Base-by-base conservation (phyloP, 257 asterid genomes). In the Paulownia fortunei region DNA sequence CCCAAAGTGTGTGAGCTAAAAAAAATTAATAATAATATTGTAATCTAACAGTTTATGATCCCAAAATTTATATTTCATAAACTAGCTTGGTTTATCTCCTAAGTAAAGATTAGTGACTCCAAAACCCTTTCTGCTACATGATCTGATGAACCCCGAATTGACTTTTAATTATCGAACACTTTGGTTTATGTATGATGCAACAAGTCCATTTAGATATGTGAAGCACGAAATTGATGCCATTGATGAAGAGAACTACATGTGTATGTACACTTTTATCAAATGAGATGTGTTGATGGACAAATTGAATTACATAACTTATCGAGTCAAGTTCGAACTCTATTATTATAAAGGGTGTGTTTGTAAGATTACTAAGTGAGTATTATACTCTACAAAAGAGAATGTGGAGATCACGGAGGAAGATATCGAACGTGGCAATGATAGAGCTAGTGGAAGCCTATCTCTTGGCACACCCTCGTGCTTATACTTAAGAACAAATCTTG, bases 271-370 rank as follows among this genome's bases (percentile, higher is more conserved):
- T 27, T 36, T 83, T 64, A 76, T 82, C 27, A 87, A 88, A 77
- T 89, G 86, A 42, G 88, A 88, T 77, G 85, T 78, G 0, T 41
- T 85, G 76, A 85, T 82, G 85, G 83, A 80, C 47, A 83, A 82
- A 74, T 76, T 87, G 19, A 86, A 80, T 12, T 73, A 67, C 34
- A 76, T 87, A 18, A 66, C 77, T 13, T 78, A 82, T 44, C 81
- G 82, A 5, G 85, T 87, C 19, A 84, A 82, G 84, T 84, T 86
- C n/a, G 87, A 83, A 46, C 61, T 77, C 0, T 83, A 75, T 61
- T 86, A 86, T 0, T 74, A 27, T 78, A 75, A 67, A 51, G 89
- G 89, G 2, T 81, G 84, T 11, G 39, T 86, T 30, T 81, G 83
- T 47, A 76, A 59, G 74, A 78, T 81, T n/a, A n/a, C n/a, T n/a